phyloP scores from a whole-genome alignment of 2,329 filamentous ascomycete species.

The Fonsecaea nubica region DNA sequence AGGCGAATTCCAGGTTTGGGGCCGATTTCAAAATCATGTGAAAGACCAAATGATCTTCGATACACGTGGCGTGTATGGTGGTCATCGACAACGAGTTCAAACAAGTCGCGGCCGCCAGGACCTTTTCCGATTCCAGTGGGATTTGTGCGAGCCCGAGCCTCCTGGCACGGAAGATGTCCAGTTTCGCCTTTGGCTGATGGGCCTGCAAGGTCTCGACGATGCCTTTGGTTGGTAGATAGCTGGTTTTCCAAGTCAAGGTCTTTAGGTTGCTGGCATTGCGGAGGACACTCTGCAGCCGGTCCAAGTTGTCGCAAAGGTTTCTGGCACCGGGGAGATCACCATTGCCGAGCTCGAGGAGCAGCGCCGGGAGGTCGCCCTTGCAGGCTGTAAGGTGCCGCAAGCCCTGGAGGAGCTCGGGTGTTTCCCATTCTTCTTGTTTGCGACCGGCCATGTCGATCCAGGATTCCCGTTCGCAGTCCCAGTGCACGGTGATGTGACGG shows the following conservation, averaged over 20 bases:
- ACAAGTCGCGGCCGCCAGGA: constrained; percentile 2
- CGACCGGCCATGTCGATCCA: constrained; percentile 9
- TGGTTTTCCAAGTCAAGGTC: constrained; percentile 26
- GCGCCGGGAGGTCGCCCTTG: not conserved
- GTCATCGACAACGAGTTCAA: constrained; percentile 21
- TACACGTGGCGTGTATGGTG: not conserved
- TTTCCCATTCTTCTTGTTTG: constrained; percentile 11
- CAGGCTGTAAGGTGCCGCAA: constrained; percentile 29
- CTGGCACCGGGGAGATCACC: not conserved
- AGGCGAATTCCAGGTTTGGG: constrained; percentile 29
- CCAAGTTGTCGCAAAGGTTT: not conserved
- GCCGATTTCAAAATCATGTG: constrained; percentile 25
- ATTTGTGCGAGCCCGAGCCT: not conserved
- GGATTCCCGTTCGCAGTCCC: not conserved
- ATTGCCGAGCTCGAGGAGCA: not conserved
- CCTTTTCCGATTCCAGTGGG: constrained; percentile 3
- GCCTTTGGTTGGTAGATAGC: not conserved
- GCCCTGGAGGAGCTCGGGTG: constrained; percentile 23
- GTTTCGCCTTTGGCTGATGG: constrained; percentile 30
- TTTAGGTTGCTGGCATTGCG: constrained; percentile 27
- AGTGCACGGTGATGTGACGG: constrained; percentile 23
- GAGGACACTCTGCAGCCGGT: constrained; percentile 19
- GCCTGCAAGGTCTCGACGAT: constrained; percentile 25
- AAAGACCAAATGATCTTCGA: constrained; percentile 17
- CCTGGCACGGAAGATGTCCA: constrained; percentile 23